phyloP scores from a whole-genome alignment of 352 stramenopile genomes.

The Phytophthora capsici region DNA sequence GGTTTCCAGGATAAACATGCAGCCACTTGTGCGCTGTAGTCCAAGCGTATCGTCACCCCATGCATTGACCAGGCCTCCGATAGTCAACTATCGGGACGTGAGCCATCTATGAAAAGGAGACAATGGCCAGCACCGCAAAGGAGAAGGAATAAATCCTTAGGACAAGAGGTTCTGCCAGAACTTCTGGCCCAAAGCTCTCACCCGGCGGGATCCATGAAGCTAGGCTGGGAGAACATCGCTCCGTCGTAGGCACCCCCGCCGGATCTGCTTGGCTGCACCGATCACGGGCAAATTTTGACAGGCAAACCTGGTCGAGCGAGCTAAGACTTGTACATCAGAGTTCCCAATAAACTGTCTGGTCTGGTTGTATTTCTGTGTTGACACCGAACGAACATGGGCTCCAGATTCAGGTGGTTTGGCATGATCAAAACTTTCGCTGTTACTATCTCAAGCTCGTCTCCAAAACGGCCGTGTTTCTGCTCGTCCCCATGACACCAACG shows the following conservation, averaged over 20 bases:
- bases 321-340: slow-evolving; percentile 17
- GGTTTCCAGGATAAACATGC: slow-evolving; percentile 12
- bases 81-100: no score
- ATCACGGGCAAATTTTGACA: slow-evolving; percentile 39
- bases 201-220: no score
- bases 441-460: background rate
- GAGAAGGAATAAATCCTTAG: background rate
- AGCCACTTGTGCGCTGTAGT: slow-evolving; percentile 19
- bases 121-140: background rate
- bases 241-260: slow-evolving; percentile 4
- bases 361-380: no score
- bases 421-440: slow-evolving; percentile 5
- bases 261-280: slow-evolving; percentile 8
- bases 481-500: slow-evolving; percentile 22
- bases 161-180: no score
- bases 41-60: slow-evolving; percentile 13
- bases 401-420: slow-evolving; percentile 4
- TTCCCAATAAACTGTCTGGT: no score
- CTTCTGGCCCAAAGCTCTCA: no score
- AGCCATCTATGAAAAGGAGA: no score
- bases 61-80: slow-evolving; percentile 1
- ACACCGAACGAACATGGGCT: no score
- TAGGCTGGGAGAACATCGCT: slow-evolving; percentile 2
- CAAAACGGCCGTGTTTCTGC: slow-evolving; percentile 14
- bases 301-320: slow-evolving; percentile 9